phyloP scores from a whole-genome alignment of 805 yeast species.

The Kodamaea leandrae region DNA sequence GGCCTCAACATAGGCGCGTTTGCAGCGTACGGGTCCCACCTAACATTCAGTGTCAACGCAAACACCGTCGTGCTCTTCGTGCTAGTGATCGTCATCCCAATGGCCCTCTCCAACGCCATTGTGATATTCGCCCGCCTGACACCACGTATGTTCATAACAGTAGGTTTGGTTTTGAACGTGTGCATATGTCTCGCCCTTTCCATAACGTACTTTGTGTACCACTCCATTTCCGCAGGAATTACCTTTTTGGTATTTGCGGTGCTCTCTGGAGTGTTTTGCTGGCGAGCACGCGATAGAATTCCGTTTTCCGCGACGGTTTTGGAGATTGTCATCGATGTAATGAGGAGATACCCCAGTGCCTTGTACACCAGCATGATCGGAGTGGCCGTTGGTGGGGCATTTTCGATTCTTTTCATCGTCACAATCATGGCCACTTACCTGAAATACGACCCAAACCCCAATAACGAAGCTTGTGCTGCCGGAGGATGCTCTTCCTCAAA shows the following conservation, averaged over 20 bases:
- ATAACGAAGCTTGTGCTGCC: constrained; percentile 52
- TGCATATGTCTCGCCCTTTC: constrained; percentile 71
- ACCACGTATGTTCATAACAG: constrained; percentile 64
- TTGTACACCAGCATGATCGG: constrained; percentile 61
- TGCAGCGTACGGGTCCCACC: constrained; percentile 53
- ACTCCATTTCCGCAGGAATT: constrained; percentile 77
- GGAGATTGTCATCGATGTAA: constrained; percentile 72
- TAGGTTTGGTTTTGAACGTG: constrained; percentile 67
- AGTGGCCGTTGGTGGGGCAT: constrained; percentile 54
- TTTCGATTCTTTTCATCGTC: constrained; percentile 62
- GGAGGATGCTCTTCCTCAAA: constrained; percentile 53
- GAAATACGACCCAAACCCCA: constrained; percentile 60
- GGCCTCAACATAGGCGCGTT: constrained; percentile 67
- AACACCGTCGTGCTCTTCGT: constrained; percentile 70
- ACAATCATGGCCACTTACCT: constrained; percentile 75
- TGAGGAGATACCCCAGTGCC: constrained; percentile 69
- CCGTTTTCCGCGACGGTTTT: constrained; percentile 75
- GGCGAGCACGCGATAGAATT: constrained; percentile 67
- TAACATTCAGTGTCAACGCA: constrained; percentile 64
- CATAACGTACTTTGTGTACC: constrained; percentile 64
- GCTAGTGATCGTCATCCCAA: constrained; percentile 58
- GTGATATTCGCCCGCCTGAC: constrained; percentile 59
- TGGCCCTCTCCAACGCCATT: constrained; percentile 56
- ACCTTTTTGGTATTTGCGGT: constrained; percentile 66
- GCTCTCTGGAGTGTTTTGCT: constrained; percentile 66